phyloP scores from a whole-genome alignment of 176 grass and related monocot genomes.

The Aegilops tauschii region DNA sequence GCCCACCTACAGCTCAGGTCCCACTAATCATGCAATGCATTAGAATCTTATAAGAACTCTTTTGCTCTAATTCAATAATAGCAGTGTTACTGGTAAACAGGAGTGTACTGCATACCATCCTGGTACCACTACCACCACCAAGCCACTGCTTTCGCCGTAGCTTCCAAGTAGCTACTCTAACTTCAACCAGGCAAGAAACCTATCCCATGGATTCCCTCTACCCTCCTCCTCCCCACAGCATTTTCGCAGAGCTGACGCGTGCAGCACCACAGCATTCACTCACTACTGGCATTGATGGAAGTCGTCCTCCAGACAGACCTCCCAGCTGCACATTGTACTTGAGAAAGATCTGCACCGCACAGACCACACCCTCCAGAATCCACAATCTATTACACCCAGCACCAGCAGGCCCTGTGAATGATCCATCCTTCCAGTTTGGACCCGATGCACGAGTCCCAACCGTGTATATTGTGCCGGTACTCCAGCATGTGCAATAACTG shows the following conservation, averaged over 20 bases:
- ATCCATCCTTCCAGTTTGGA: too few relatives aligned
- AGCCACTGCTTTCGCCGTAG: not conserved
- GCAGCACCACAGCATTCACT: not conserved
- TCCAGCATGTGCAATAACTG: slow-evolving; percentile 42
- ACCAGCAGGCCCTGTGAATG: not conserved
- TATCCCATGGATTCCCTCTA: not conserved
- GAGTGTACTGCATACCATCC: not conserved
- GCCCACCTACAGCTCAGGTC: not conserved
- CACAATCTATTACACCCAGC: not conserved
- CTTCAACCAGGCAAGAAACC: not conserved
- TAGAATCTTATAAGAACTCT: not conserved
- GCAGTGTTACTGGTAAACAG: not conserved
- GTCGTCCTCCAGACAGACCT: not conserved
- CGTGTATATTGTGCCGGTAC: not conserved
- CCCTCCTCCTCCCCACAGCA: not conserved
- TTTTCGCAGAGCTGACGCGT: not conserved
- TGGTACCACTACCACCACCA: not conserved
- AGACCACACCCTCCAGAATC: not conserved
- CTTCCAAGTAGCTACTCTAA: not conserved
- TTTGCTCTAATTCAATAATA: not conserved
- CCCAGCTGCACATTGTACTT: slow-evolving; percentile 22
- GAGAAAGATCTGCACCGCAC: slow-evolving; percentile 15
- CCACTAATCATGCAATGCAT: not conserved
- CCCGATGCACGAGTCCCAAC: not conserved
- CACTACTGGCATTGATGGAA: slow-evolving; percentile 23